Evolutionary conservation across 306 rosid genomes (phyloP).

Genomic region (Datisca glomerata): DNA sequence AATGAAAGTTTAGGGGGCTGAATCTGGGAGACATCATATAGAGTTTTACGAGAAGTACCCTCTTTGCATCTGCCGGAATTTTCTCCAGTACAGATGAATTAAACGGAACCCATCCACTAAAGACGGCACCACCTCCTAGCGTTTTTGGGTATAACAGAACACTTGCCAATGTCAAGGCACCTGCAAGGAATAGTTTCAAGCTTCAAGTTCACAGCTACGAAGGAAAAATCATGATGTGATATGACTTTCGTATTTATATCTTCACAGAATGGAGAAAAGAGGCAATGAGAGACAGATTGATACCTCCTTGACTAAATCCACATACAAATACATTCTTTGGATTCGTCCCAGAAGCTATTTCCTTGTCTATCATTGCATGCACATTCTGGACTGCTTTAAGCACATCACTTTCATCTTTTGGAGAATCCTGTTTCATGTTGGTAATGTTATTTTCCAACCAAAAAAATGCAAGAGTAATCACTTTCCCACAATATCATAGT

Average conservation of each 20-base stretch:
- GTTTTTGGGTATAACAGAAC: slow-evolving; percentile 80
- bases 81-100: slow-evolving; percentile 38
- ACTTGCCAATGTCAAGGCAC: slow-evolving; percentile 83
- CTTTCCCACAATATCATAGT: not conserved
- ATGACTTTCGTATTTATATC: not conserved
- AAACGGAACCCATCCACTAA: slow-evolving; percentile 89
- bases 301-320: slow-evolving; percentile 96
- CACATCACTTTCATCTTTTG: slow-evolving; percentile 49
- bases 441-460: not conserved
- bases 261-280: not conserved
- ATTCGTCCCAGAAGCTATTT: slow-evolving; percentile 62
- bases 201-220: slow-evolving; percentile 4
- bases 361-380: slow-evolving; percentile 75
- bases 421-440: slow-evolving; percentile 44
- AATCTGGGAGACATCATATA: slow-evolving; percentile 4
- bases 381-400: slow-evolving; percentile 69
- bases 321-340: slow-evolving; percentile 74
- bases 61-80: slow-evolving; percentile 55
- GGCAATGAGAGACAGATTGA: slow-evolving; percentile 7
- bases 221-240: slow-evolving; percentile 1
- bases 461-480: not conserved
- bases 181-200: slow-evolving; percentile 22
- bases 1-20: not conserved
- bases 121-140: slow-evolving; percentile 81
- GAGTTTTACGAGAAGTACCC: slow-evolving; percentile 27